Evolutionary conservation across 805 yeast species (phyloP), one percentile per base, ranked within the genome.

Genomic region (Schwanniomyces sp.): DNA sequence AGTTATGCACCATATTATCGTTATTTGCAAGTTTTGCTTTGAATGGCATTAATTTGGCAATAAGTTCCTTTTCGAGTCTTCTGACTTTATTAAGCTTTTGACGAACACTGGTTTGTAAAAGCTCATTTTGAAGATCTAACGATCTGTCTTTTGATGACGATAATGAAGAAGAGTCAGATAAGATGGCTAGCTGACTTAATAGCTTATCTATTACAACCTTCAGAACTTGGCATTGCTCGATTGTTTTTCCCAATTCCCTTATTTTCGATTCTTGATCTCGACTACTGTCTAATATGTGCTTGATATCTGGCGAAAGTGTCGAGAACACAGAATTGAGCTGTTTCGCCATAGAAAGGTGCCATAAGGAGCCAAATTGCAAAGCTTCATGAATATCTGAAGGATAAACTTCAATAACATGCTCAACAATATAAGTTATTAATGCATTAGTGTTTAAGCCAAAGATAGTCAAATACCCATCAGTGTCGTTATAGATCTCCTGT

Each of bases 11-110:
- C 16, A 58, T 48, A 5, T 53, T 45, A 8, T 56, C 56, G 28
- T 56, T 53, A 2, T 56, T 38, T 12, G 51, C 44, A 5, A 52
- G 41, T 38, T 54, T 58, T 2, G 70, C 67, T 44, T 70, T 71
- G 8, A 72, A 52, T 1, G 74, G 71, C 50, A 72, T 58, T 54
- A 73, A 48, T 38, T 54, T 54, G 21, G 54, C 46, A 27, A 59
- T 44, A 8, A 68, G 48, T 29, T 63, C 53, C 12, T 60, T 60
- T 34, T 62, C 63, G 9, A 62, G 54, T 10, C 44, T 34, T 45
- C 58, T 53, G 29, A 69, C 59, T 1, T 48, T 48, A 2, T 52
- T 49, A 14, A 67, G 50, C 48, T 70, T 70, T 32, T 50, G 50
- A 16, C 75, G 55, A 18, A 73, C 47, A 0, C 46, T 52, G 6